Evolutionary conservation across 78 protist species (phyloP), one percentile per base, ranked within the genome.

Genomic region (Dictyostelium capitatum): DNA sequence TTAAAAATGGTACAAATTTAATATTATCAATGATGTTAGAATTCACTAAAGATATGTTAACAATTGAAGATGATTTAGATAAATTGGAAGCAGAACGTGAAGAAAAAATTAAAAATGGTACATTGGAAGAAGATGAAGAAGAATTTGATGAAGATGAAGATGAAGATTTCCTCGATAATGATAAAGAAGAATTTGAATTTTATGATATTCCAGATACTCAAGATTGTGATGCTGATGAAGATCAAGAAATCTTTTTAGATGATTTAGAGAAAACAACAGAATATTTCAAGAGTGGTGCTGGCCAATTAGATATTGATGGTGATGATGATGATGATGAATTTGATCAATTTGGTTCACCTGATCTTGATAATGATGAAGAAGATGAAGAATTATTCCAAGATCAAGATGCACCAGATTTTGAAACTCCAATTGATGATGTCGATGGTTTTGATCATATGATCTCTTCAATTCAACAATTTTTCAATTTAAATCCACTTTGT

Each of bases 401-500:
- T 48, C 90, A 81, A 54, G 78, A 81, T 9, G 3, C 28, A 15
- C 51, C 62, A 32, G 90, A 69, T 14, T 83, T 80, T 32, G 95
- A 91, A 50, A 77, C 93, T 46, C 93, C 93, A 77, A 62, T 87
- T 6, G 93, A 87, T 72, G 93, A 87, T 20, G 79, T 87, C 9
- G 93, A 87, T 51, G 93, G 82, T 28, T 64, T 87, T 23, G 93
- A 87, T n/a, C 65, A 8, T 57, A 77, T 87, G 84, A 19, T 81
- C 0, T 32, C 20, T 37, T 17, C 59, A 15, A 54, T 83, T 28
- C 84, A 67, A 28, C 8, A 57, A 1, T 70, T 80, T 80, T 80
- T 83, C 65, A 17, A 25, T 12, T 0, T 47, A 6, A 70, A 65
- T 74, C 95, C 95, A 70, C 12, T 32, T 47, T 46, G 79, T 73